Conservation (phyloP, 805 yeast genomes). For the Sporopachydermia lactativora region DNA sequence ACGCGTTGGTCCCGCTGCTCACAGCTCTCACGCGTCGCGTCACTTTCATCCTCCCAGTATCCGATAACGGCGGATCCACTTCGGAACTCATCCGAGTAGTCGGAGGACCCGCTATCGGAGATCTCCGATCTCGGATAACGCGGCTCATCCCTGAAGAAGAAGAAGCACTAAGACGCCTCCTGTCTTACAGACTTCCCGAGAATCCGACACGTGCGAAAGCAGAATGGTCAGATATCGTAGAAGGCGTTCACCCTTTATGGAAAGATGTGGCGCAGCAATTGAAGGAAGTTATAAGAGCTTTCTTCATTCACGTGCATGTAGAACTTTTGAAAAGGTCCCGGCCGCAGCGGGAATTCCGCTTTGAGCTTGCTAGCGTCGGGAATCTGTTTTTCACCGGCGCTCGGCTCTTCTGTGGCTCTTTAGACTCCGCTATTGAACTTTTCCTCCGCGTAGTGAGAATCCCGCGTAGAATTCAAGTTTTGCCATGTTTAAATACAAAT, state of each 20-base stretch:
- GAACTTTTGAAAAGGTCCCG: conserved; percentile 59
- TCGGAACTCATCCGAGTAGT: conserved; percentile 74
- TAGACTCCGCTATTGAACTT: conserved; percentile 74
- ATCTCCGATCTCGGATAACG: conserved; percentile 68
- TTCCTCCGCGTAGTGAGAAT: conserved; percentile 50
- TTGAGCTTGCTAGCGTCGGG: conserved; percentile 73
- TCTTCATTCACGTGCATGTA: conserved; percentile 63
- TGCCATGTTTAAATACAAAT: conserved; percentile 76
- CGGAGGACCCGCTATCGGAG: conserved; percentile 96
- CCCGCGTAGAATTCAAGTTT: conserved; percentile 36
- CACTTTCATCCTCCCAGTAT: conserved; percentile 64
- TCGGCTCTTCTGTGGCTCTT: conserved; percentile 66
- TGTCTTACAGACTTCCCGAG: conserved; percentile 37
- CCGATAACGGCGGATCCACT: conserved; percentile 93
- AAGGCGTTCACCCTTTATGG: conserved; percentile 70
- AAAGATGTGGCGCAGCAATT: conserved; percentile 35
- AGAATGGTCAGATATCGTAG: conserved; percentile 71
- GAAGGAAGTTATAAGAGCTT: conserved; percentile 63
- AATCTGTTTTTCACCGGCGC: conserved; percentile 75
- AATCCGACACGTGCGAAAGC: conserved; percentile 36
- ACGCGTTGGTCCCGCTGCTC: conserved; percentile 52
- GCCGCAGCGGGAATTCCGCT: conserved; percentile 47
- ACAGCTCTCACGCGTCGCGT: conserved; percentile 28
- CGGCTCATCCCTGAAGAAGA: conserved; percentile 48
- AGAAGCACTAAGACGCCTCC: conserved; percentile 20